Evolutionary conservation across 306 rosid genomes (phyloP).

Genomic region (Dryas alaskensis): DNA sequence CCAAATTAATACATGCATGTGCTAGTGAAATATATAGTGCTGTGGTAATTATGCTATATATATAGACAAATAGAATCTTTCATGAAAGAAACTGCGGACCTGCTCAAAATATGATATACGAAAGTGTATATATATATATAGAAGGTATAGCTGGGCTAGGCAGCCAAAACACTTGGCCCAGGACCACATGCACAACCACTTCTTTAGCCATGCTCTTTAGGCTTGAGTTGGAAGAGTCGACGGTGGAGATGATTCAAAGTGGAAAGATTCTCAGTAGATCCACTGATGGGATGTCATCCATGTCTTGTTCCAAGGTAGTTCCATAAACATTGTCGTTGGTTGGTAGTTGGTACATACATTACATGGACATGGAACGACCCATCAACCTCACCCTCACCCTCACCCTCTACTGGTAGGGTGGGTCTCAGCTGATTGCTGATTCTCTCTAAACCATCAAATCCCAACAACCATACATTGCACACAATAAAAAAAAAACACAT

Average conservation of each 20-base stretch:
- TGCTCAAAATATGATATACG: background rate
- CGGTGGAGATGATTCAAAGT: conserved; percentile 41
- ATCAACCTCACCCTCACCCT: conserved; percentile 14
- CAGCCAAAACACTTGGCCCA: no score
- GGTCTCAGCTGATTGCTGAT: no score
- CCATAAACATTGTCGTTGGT: conserved; percentile 21
- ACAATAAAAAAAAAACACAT: no score
- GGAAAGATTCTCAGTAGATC: conserved; percentile 59
- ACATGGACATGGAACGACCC: conserved; percentile 23
- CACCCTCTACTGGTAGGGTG: background rate
- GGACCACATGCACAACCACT: background rate
- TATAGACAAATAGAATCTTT: background rate
- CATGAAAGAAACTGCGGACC: background rate
- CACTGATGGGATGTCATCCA: conserved; percentile 21
- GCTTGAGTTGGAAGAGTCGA: conserved; percentile 24
- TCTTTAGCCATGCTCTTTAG: background rate
- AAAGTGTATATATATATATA: background rate
- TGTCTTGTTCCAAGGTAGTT: conserved; percentile 6
- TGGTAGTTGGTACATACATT: background rate
- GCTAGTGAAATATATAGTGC: background rate
- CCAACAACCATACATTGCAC: conserved; percentile 16
- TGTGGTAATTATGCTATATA: background rate
- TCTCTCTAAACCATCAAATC: conserved; percentile 1
- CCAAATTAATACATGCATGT: no score
- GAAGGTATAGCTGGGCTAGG: no score